Evolutionary conservation across 306 rosid genomes (phyloP), one percentile per base, ranked within the genome.

Genomic region (Quercus mongolica): DNA sequence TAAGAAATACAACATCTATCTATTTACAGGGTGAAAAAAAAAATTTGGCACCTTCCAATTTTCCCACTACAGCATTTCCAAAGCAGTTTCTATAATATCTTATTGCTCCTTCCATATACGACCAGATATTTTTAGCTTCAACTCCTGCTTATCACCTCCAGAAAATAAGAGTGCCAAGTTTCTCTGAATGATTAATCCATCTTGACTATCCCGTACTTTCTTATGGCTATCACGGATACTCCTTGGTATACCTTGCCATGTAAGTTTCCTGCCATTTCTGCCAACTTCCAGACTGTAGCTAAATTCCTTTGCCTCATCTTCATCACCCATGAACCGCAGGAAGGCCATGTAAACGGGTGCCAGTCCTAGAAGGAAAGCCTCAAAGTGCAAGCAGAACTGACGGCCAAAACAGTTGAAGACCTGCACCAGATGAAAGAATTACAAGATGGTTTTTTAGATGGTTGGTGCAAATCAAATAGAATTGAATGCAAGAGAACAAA

Each of bases 281-380:
- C 91, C 89, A 35, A 88, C 84, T 81, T 88, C 91, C 19, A 88
- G 78, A 81, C 85, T 85, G 65, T 88, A 88, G 44, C 67, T 79
- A 76, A 88, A 88, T 69, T 83, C 84, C 75, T 83, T 88, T 10
- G 91, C 91, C 51, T 85, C 91, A 2, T 83, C 88, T 3, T 88
- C 89, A 8, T 88, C 91, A 1, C 91, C 91, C 89, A 88, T 88
- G 83, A 88, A 88, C n/a, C 91, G 80, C 49, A 85, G 77, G 79
- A 88, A 88, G 25, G 91, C 86, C 86, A 88, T 88, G 83, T 88
- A 88, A 69, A 88, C 89, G 0, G 91, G 91, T 44, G 91, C 79
- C 52, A 57, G 81, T 38, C 87, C 91, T 69, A 88, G 62, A 65
- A 80, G 89, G 78, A 88, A 88, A 15, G 91, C 91, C 74, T 88